phyloP scores from a whole-genome alignment of 192 early-diverging fungal genomes.

The Backusella luteola region DNA sequence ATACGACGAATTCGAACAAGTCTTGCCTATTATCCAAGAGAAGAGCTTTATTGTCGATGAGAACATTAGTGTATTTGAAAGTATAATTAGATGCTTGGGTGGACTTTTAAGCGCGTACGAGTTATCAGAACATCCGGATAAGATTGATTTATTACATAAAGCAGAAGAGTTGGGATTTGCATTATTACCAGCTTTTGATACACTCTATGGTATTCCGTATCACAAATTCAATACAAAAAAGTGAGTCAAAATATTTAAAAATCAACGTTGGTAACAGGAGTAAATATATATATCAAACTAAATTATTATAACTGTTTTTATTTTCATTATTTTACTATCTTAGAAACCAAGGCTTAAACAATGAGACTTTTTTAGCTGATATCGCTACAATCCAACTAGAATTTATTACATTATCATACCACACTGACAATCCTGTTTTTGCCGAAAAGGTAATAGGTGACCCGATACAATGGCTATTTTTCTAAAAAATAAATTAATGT shows the following conservation, averaged over 20 bases:
- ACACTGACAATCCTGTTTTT: slow-evolving; percentile 68
- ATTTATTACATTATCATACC: slow-evolving; percentile 72
- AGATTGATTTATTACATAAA: slow-evolving; percentile 53
- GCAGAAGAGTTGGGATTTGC: slow-evolving; percentile 65
- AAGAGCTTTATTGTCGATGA: slow-evolving; percentile 40
- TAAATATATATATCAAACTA: background rate
- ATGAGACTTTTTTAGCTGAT: slow-evolving; percentile 10
- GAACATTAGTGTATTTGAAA: slow-evolving; percentile 74
- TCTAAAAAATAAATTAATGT: background rate
- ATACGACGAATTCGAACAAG: slow-evolving; percentile 68
- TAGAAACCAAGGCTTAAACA: background rate
- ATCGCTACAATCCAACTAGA: slow-evolving; percentile 65
- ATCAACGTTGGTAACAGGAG: background rate
- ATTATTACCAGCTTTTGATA: slow-evolving; percentile 71
- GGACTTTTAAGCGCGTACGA: slow-evolving; percentile 85
- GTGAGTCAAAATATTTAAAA: background rate
- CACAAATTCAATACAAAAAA: slow-evolving; percentile 49
- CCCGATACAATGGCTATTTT: background rate
- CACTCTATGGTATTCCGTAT: slow-evolving; percentile 59
- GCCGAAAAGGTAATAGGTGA: slow-evolving; percentile 45
- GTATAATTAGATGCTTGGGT: slow-evolving; percentile 71
- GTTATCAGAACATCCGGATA: slow-evolving; percentile 51
- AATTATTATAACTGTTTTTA: background rate
- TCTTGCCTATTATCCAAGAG: slow-evolving; percentile 22
- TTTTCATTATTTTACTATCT: background rate